A percentile compares a stretch with the other conserved stretches of the same genome.
Evolutionary conservation across 2,329 filamentous ascomycete genomes (phyloP).

Genomic region (Chrysoporthe austroafricana): DNA sequence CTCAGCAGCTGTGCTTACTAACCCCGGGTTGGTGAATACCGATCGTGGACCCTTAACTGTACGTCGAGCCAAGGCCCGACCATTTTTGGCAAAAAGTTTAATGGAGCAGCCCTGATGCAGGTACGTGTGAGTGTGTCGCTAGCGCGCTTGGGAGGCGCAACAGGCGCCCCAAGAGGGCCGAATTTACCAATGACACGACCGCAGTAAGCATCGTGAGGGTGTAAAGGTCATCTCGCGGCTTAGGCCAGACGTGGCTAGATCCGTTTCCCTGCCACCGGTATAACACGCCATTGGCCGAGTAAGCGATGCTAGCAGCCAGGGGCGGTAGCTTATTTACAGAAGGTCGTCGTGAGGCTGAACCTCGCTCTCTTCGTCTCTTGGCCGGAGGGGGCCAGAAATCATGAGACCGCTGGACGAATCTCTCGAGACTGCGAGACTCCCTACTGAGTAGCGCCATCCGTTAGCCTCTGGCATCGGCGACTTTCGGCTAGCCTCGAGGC

Average conservation of each 20-base stretch:
- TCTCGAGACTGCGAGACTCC: neutral
- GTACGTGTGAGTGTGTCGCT: no score
- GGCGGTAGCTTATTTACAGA: slow-evolving; percentile 7
- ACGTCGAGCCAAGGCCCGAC: neutral
- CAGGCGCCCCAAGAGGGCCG: neutral
- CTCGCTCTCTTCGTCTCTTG: neutral
- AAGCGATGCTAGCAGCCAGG: slow-evolving; percentile 14
- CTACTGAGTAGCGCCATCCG: no score
- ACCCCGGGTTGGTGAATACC: neutral
- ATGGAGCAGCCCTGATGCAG: neutral
- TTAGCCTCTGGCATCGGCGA: neutral
- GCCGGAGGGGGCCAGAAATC: neutral
- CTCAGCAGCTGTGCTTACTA: neutral
- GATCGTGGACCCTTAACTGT: no score
- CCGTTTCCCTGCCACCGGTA: neutral
- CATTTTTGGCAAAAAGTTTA: neutral
- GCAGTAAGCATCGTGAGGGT: slow-evolving; percentile 5
- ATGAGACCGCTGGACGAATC: neutral
- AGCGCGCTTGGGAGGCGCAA: neutral
- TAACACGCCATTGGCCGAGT: slow-evolving; percentile 24
- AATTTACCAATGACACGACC: neutral
- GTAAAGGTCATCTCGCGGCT: neutral
- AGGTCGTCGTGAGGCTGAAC: slow-evolving; percentile 5
- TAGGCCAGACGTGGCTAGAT: slow-evolving; percentile 6
- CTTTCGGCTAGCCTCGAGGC: neutral